phyloP scores from a whole-genome alignment of 2,329 filamentous ascomycete species.

The Epichloe bromicola region DNA sequence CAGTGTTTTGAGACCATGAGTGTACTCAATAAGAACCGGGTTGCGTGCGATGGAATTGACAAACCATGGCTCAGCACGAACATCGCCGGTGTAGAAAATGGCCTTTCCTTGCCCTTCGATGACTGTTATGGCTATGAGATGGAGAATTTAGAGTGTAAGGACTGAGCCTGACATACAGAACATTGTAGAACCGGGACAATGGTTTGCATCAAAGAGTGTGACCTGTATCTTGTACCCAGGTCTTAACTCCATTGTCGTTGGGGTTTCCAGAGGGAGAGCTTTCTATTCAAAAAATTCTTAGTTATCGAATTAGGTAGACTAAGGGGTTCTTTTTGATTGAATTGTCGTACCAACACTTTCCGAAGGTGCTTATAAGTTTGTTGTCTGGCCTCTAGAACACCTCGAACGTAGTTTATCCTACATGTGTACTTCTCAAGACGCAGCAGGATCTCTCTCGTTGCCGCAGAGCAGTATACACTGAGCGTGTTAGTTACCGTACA shows the following conservation, averaged over 20 bases:
- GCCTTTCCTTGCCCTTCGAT: conserved; percentile 63
- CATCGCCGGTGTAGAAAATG: conserved; percentile 79
- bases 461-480: conserved; percentile 74
- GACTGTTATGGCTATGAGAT: conserved; percentile 28
- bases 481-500: neutral
- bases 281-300: conserved; percentile 33
- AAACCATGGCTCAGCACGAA: conserved; percentile 79
- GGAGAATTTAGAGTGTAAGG: neutral
- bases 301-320: neutral
- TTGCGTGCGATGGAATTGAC: conserved; percentile 59
- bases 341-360: conserved; percentile 44
- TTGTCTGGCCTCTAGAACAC: conserved; percentile 60
- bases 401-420: conserved; percentile 68
- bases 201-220: conserved; percentile 82
- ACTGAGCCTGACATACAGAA: conserved; percentile 40
- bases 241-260: conserved; percentile 60
- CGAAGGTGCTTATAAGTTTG: conserved; percentile 67
- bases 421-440: conserved; percentile 67
- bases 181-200: conserved; percentile 84
- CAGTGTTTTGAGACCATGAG: conserved; percentile 49
- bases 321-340: too few relatives aligned
- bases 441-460: conserved; percentile 69
- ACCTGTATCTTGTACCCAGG: conserved; percentile 60
- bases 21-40: conserved; percentile 64
- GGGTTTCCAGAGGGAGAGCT: conserved; percentile 69